Evolutionary conservation across 2,329 filamentous ascomycete species (phyloP).

Genomic region (Parascedosporium putredinis): DNA sequence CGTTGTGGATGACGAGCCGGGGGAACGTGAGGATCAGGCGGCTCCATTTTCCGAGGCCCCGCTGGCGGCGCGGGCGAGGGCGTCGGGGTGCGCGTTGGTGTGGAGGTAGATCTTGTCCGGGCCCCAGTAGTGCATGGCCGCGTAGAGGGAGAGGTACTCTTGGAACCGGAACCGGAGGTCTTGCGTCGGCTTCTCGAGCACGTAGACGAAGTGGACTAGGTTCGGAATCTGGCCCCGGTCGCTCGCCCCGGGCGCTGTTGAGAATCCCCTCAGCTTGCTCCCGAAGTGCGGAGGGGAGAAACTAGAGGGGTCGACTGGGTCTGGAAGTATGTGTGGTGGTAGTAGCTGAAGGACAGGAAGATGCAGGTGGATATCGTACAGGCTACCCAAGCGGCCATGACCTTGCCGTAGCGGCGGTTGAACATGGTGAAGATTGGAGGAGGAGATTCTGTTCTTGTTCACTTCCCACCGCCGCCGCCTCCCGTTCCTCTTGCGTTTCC

Average conservation of each 20-base stretch:
- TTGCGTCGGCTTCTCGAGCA: constrained; percentile 12
- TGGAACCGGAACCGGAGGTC: constrained; percentile 16
- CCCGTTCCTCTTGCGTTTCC: too few relatives aligned
- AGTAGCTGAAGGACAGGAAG: neutral
- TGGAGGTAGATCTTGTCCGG: constrained; percentile 17
- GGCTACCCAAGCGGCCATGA: neutral
- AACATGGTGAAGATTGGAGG: neutral
- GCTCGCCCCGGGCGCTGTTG: constrained; percentile 13
- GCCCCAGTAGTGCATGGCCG: constrained; percentile 13
- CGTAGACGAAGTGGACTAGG: constrained; percentile 16
- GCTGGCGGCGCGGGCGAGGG: constrained; percentile 1
- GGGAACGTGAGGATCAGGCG: neutral
- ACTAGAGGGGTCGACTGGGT: neutral
- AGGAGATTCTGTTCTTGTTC: neutral
- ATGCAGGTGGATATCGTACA: neutral
- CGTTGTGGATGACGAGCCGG: neutral
- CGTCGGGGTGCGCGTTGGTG: constrained; percentile 15
- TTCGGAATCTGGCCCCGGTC: too few relatives aligned
- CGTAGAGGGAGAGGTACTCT: constrained; percentile 17
- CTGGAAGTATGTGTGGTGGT: neutral
- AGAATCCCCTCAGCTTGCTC: neutral
- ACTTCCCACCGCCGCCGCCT: too few relatives aligned
- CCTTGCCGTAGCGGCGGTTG: neutral
- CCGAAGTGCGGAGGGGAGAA: neutral
- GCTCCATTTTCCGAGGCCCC: neutral